Conservation (phyloP, 768 basidiomycete species). For the Russula griseocarnosa region DNA sequence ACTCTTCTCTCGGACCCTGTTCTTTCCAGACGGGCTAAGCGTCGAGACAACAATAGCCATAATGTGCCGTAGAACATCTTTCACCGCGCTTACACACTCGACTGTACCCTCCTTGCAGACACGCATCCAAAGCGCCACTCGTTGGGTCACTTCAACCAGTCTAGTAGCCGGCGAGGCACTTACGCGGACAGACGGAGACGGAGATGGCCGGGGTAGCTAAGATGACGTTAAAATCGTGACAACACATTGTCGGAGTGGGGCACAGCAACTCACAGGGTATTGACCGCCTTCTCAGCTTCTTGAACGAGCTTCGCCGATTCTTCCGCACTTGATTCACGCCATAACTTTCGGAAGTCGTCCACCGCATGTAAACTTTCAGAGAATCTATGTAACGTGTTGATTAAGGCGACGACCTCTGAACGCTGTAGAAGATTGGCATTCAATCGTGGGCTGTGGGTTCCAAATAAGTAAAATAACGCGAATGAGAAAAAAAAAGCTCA, state of each 20-base stretch:
- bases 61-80: conserved; percentile 29
- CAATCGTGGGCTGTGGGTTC: conserved; percentile 54
- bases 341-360: conserved; percentile 80
- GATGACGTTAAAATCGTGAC: conserved; percentile 35
- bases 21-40: conserved; percentile 35
- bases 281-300: conserved; percentile 42
- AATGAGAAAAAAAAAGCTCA: not conserved
- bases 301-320: conserved; percentile 42
- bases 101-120: conserved; percentile 36
- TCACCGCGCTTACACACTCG: conserved; percentile 32
- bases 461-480: conserved; percentile 16
- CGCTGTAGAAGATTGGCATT: conserved; percentile 82
- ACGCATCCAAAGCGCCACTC: conserved; percentile 31
- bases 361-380: conserved; percentile 82
- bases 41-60: conserved; percentile 24
- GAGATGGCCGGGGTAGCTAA: conserved; percentile 32
- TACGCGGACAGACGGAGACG: conserved; percentile 24
- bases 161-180: conserved; percentile 10
- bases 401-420: conserved; percentile 90
- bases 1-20: conserved; percentile 29
- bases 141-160: conserved; percentile 29
- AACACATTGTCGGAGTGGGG: conserved; percentile 23
- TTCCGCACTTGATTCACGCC: conserved; percentile 51
- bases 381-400: conserved; percentile 92
- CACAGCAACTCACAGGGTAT: conserved; percentile 31